Conservation (phyloP, 352 stramenopile species). For the Globisporangium viniferum region DNA sequence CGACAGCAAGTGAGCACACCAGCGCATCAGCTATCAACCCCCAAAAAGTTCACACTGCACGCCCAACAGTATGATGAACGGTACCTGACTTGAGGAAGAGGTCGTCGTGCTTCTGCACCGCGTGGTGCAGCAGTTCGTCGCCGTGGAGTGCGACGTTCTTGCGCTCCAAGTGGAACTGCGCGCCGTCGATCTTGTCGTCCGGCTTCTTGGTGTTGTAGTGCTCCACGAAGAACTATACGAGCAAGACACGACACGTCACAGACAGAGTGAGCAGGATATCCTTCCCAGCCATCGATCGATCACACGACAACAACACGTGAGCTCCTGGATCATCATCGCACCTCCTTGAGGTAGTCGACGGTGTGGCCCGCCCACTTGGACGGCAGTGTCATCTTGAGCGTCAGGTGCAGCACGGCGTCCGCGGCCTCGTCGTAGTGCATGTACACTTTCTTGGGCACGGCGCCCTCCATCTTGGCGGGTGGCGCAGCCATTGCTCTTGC, state of each 20-base stretch:
- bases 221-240: constrained; percentile 84
- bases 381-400: constrained; percentile 86
- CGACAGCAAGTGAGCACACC: neutral
- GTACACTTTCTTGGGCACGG: constrained; percentile 86
- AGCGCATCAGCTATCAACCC: neutral
- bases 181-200: constrained; percentile 51
- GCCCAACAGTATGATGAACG: neutral
- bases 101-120: constrained; percentile 84
- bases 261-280: neutral
- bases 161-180: constrained; percentile 68
- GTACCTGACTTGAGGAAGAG: constrained; percentile 73
- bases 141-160: constrained; percentile 56
- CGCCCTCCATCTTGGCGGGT: constrained; percentile 67
- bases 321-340: constrained; percentile 13
- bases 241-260: neutral
- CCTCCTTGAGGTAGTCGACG: constrained; percentile 81
- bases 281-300: neutral
- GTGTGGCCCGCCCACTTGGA: constrained; percentile 83
- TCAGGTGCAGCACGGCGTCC: constrained; percentile 57
- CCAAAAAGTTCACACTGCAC: neutral
- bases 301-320: neutral
- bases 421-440: constrained; percentile 81
- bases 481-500: constrained; percentile 26
- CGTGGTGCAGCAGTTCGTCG: constrained; percentile 75
- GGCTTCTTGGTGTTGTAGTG: constrained; percentile 90